Evolutionary conservation across 2,329 filamentous ascomycete species (phyloP), one percentile per base, ranked within the genome.

Genomic region (Alternaria triticina): DNA sequence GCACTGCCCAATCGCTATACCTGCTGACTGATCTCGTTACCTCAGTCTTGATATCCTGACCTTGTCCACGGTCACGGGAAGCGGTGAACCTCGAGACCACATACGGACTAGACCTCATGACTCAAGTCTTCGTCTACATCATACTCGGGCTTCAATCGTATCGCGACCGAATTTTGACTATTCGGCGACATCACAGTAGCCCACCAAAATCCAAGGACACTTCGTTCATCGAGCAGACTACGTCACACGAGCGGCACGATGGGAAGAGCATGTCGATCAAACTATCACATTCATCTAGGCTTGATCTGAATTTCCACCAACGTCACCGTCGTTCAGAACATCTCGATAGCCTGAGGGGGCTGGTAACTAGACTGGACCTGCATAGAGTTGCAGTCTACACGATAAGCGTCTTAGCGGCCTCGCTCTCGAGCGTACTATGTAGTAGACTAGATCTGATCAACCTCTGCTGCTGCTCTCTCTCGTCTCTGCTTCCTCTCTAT

Each of bases 71-170:
- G 23, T 47, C 54, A 52, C 47, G 46, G 27, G 54, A 43, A 40
- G 59, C 59, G 59, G 59, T 62, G 54, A 52, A 57, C 28, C 15
- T 40, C 46, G 30, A 62, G 30, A 15, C n/a, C 12, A 25, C 30
- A 50, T 62, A 23, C 49, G 28, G 54, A 20, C 54, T 58, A 46
- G 47, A 30, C 22, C 54, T 33, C 57, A n/a, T 54, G 54, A 54
- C 47, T 27, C 28, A 30, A 23, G 25, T 12, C 13, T 43, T 33
- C 45, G 28, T n/a, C 23, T 58, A 57, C 54, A 51, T 54, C 59
- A 54, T 59, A 46, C 40, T 40, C 36, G 36, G 36, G 36, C 49
- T n/a, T 52, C 49, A 36, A 40, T 52, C 30, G 22, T 11, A 40
- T 40, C 20, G 30, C n/a, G 13, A 40, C 30, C 15, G 49, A 40